Evolutionary conservation across 306 rosid genomes (phyloP).

Genomic region (Malus sylvestris): DNA sequence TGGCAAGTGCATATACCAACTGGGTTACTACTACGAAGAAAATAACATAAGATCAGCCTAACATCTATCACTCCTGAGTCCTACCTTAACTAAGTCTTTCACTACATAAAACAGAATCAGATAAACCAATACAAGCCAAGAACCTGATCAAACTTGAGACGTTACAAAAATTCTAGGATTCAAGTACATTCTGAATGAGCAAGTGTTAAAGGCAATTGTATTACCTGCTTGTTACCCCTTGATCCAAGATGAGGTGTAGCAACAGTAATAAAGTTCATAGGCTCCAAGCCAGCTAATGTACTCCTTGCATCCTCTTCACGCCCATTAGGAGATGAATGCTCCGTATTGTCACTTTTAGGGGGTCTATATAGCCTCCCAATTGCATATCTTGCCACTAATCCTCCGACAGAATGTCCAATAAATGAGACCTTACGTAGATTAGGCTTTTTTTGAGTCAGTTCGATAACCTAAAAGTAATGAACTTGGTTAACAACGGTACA

Average conservation of each 20-base stretch:
- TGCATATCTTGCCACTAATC: constrained; percentile 86
- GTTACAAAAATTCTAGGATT: neutral
- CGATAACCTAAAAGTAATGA: constrained; percentile 47
- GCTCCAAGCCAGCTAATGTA: constrained; percentile 78
- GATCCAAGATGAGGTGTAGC: constrained; percentile 99
- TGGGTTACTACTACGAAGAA: neutral
- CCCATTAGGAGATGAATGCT: constrained; percentile 27
- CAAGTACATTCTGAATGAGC: neutral
- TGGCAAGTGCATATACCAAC: neutral
- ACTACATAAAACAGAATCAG: neutral
- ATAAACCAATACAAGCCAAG: neutral
- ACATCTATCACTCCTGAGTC: neutral
- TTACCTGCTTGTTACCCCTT: constrained; percentile 95
- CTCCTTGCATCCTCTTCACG: constrained; percentile 33
- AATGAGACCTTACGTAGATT: constrained; percentile 69
- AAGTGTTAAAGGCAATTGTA: neutral
- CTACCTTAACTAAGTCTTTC: neutral
- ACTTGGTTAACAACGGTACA: constrained; percentile 2
- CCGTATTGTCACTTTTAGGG: constrained; percentile 27
- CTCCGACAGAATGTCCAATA: constrained; percentile 95
- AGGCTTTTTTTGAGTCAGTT: constrained; percentile 64
- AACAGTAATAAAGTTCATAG: constrained; percentile 77
- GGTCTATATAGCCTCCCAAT: constrained; percentile 77
- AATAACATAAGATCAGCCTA: neutral
- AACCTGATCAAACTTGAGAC: neutral